A percentile compares a stretch with the other conserved stretches of the same genome.
phyloP scores from a whole-genome alignment of 2,329 filamentous ascomycete genomes.

The Delphinella strobiligena region DNA sequence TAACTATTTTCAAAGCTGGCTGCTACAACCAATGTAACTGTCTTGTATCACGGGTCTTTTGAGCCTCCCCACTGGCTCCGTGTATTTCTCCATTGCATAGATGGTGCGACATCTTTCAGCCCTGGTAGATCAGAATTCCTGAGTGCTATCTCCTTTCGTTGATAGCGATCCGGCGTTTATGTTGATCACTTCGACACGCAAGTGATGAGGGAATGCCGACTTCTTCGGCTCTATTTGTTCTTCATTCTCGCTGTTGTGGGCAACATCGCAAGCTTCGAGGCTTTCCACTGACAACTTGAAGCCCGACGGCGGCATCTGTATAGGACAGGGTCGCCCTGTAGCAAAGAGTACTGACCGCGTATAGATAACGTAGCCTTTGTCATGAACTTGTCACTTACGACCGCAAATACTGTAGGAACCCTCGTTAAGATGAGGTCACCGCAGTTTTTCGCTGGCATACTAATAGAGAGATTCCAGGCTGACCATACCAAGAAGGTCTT shows the following conservation, averaged over 20 bases:
- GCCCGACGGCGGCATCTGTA: conserved; percentile 45
- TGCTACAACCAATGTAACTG: too few species aligned
- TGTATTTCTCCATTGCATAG: too few species aligned
- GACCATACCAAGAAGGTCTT: conserved; percentile 54
- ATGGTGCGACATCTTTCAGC: too few species aligned
- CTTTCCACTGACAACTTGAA: too few species aligned
- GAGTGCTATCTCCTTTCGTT: conserved; percentile 43
- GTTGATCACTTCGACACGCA: conserved; percentile 51
- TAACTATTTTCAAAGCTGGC: too few species aligned
- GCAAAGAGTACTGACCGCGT: conserved; percentile 13
- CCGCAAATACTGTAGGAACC: conserved; percentile 35
- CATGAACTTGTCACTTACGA: conserved; percentile 34
- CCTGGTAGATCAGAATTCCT: too few species aligned
- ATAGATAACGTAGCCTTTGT: conserved; percentile 42
- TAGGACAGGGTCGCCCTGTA: too few species aligned
- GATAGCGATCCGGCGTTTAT: conserved; percentile 47
- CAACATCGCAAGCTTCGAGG: conserved; percentile 39
- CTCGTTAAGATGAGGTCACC: not conserved
- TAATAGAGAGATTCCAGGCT: conserved; percentile 8
- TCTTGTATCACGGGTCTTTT: too few species aligned
- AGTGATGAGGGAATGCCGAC: not conserved
- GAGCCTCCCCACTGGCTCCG: too few species aligned
- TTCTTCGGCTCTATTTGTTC: conserved; percentile 35
- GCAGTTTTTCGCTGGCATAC: not conserved
- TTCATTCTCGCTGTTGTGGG: conserved; percentile 36